Base-by-base conservation (phyloP, 805 yeast species). In the Brettanomyces nanus region DNA sequence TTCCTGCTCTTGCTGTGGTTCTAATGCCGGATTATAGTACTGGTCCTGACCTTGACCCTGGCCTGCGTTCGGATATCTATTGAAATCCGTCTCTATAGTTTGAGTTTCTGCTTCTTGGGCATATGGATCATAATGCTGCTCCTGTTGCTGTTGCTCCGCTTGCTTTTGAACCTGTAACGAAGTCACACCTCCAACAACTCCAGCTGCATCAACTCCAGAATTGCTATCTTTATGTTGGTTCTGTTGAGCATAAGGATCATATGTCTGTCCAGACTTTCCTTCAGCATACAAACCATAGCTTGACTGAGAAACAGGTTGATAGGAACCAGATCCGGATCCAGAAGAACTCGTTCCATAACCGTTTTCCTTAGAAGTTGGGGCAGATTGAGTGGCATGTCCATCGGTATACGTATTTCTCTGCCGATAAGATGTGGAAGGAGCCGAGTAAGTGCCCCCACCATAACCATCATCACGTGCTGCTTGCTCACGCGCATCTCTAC, bases 161-260 rank as follows among this genome's bases (percentile, higher is more conserved):
- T 45, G 34, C 31, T 27, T 6, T 29, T 28, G 36, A 15, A 11
- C 33, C 32, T 36, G 37, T 11, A 27, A 19, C n/a, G 37, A 38
- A 10, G 21, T 15, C 17, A 36, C 42, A 27, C 35, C 34, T 5
- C 26, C 28, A 11, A 13, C 38, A 31, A 14, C 20, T n/a, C 19
- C 13, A 6, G 35, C 37, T 42, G 32, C 36, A 11, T 25, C 30
- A n/a, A 19, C 7, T 7, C 27, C 34, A 17, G 25, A 21, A n/a
- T n/a, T n/a, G n/a, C n/a, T n/a, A n/a, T n/a, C n/a, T n/a, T 19
- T n/a, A 19, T 23, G 14, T 25, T 17, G 22, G 5, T 35, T 37
- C 3, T 38, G 44, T 18, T 42, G 41, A 2, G 39, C 60, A 60
- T 52, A 52, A 41, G 54, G 53, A 48, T 48, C 54, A 33, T 42